A percentile compares a stretch with the other conserved stretches of the same genome.
phyloP scores from a whole-genome alignment of 2,329 filamentous ascomycete species.

The Fusarium bactridioides region DNA sequence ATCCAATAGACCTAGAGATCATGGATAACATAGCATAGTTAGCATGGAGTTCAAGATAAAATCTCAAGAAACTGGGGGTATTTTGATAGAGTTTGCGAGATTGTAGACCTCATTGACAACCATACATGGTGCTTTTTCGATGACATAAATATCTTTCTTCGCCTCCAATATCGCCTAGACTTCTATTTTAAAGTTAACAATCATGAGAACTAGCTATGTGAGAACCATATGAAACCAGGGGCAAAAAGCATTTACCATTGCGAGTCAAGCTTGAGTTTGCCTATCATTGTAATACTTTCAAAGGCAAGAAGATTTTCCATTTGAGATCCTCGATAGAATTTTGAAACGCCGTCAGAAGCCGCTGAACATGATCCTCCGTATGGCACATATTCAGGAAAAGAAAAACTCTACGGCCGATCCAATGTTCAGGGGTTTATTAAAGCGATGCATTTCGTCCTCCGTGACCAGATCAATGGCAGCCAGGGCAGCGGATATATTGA shows the following conservation, averaged over 20 bases:
- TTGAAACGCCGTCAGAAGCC: neutral
- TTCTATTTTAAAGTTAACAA: too few relatives aligned
- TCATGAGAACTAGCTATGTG: neutral
- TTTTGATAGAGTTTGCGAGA: neutral
- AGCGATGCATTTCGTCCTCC: neutral
- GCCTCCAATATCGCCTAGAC: neutral
- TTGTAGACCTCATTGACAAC: neutral
- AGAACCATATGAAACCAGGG: neutral
- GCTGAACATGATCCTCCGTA: neutral
- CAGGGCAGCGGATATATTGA: neutral
- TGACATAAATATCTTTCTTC: neutral
- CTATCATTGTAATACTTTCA: neutral
- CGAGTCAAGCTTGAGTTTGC: neutral
- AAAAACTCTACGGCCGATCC: neutral
- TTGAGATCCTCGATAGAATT: neutral
- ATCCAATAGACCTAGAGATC: neutral
- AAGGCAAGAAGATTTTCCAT: neutral
- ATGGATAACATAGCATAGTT: neutral
- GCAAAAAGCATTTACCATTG: neutral
- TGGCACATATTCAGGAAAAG: neutral
- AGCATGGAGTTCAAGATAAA: neutral
- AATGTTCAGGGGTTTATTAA: neutral
- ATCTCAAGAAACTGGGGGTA: neutral
- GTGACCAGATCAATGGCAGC: neutral
- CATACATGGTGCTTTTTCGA: neutral